Percentiles rank a stretch among this genome's conserved stretches.
phyloP scores from a whole-genome alignment of 2,329 filamentous ascomycete genomes.

The Aspergillus sp. region DNA sequence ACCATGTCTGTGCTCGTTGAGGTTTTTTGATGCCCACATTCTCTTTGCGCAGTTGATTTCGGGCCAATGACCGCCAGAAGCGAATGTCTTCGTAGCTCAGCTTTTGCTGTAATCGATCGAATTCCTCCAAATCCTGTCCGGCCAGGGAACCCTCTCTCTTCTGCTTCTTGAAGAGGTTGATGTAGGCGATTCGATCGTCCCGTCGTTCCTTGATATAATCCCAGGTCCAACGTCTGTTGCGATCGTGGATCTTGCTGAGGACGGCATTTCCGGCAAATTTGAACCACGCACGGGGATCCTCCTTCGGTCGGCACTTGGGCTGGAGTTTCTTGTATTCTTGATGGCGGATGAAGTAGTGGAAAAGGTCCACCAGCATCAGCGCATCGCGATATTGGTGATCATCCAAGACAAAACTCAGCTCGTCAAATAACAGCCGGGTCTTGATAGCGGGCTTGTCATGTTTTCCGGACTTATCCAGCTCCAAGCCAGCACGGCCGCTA shows the following conservation, averaged over 20 bases:
- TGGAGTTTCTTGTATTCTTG: slow-evolving; percentile 95
- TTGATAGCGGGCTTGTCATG: slow-evolving; percentile 80
- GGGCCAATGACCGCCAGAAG: slow-evolving; percentile 92
- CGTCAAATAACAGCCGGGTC: slow-evolving; percentile 87
- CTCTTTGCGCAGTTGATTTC: slow-evolving; percentile 93
- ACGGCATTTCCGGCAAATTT: slow-evolving; percentile 88
- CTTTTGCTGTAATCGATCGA: slow-evolving; percentile 80
- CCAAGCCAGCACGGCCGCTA: slow-evolving; percentile 89
- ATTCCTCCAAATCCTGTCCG: slow-evolving; percentile 67
- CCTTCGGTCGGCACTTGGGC: slow-evolving; percentile 78
- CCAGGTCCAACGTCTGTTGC: slow-evolving; percentile 93
- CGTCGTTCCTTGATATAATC: slow-evolving; percentile 89
- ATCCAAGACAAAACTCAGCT: slow-evolving; percentile 96
- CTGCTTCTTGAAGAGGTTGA: slow-evolving; percentile 93
- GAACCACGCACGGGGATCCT: slow-evolving; percentile 90
- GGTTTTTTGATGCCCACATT: slow-evolving; percentile 81
- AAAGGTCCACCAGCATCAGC: slow-evolving; percentile 96
- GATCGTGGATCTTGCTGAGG: slow-evolving; percentile 89
- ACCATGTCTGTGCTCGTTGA: slow-evolving; percentile 77
- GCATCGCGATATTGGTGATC: slow-evolving; percentile 97
- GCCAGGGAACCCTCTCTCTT: slow-evolving; percentile 70
- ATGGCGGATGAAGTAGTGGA: slow-evolving; percentile 97
- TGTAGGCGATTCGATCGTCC: slow-evolving; percentile 85
- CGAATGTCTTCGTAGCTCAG: slow-evolving; percentile 90
- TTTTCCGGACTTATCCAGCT: slow-evolving; percentile 90